Evolutionary conservation across 257 asterid species (phyloP).

Genomic region (Solanum lycopersicoides): DNA sequence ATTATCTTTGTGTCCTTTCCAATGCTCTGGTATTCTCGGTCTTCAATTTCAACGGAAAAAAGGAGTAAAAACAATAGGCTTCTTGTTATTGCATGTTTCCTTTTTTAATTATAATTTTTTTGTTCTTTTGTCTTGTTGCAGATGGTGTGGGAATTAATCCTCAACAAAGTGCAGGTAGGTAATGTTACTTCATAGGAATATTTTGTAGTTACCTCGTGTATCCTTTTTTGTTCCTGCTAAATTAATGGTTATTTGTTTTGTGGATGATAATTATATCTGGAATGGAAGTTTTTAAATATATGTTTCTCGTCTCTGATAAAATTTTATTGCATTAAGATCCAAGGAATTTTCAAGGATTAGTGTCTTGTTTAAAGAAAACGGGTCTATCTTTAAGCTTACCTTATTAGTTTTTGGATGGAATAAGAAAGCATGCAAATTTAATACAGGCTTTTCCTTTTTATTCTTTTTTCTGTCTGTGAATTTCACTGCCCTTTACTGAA

Average conservation of each 20-base stretch:
- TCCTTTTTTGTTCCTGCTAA: neutral
- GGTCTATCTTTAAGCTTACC: neutral
- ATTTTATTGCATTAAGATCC: neutral
- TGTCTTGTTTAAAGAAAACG: neutral
- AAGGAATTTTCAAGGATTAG: neutral
- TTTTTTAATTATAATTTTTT: neutral
- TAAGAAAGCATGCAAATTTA: neutral
- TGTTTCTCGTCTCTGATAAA: neutral
- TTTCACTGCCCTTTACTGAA: neutral
- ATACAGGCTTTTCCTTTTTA: neutral
- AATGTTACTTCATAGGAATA: neutral
- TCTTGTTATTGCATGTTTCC: neutral
- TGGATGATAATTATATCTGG: neutral
- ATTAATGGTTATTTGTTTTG: neutral
- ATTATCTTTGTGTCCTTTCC: neutral
- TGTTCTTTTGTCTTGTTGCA: conserved; percentile 5
- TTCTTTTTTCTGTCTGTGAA: neutral
- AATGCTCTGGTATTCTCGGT: neutral
- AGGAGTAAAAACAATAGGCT: neutral
- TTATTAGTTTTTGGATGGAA: neutral
- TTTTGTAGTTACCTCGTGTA: neutral
- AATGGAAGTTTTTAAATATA: neutral
- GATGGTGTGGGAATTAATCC: conserved; percentile 99
- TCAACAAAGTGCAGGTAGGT: conserved; percentile 99
- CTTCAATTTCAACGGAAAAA: neutral